Evolutionary conservation across 1,284 basidiomycete species (phyloP).

Genomic region (Trichosporon inkin): DNA sequence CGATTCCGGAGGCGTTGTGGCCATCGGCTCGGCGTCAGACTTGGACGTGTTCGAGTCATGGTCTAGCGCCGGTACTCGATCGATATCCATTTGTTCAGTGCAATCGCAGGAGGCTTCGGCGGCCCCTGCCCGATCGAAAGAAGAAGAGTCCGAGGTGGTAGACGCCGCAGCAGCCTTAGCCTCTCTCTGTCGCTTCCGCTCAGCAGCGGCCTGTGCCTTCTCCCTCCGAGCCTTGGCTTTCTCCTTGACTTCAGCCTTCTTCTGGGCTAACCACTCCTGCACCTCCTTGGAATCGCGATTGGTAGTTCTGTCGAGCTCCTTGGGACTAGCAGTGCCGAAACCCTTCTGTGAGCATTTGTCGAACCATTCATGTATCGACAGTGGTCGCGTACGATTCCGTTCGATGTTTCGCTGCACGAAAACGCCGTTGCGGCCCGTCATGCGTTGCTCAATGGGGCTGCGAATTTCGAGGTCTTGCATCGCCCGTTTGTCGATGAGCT

Average conservation of each 20-base stretch:
- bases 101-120: background rate
- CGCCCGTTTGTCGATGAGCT: constrained; percentile 60
- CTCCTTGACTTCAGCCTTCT: constrained; percentile 26
- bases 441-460: constrained; percentile 85
- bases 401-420: constrained; percentile 90
- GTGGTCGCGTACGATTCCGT: constrained; percentile 62
- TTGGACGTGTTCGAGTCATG: constrained; percentile 33
- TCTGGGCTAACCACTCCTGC: constrained; percentile 25
- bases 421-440: constrained; percentile 76
- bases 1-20: constrained; percentile 29
- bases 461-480: constrained; percentile 69
- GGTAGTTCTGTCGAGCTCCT: constrained; percentile 31
- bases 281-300: constrained; percentile 42
- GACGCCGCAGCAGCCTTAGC: constrained; percentile 16
- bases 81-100: background rate
- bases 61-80: constrained; percentile 33
- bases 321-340: constrained; percentile 40
- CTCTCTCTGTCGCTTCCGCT: constrained; percentile 25
- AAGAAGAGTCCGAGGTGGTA: constrained; percentile 11
- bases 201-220: constrained; percentile 43
- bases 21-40: constrained; percentile 33
- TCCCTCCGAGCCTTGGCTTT: constrained; percentile 20
- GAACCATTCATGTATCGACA: constrained; percentile 82
- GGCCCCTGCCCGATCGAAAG: background rate
- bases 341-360: constrained; percentile 60